phyloP scores from a whole-genome alignment of 1,139 yeast genomes.

The Geotrichum reessii region DNA sequence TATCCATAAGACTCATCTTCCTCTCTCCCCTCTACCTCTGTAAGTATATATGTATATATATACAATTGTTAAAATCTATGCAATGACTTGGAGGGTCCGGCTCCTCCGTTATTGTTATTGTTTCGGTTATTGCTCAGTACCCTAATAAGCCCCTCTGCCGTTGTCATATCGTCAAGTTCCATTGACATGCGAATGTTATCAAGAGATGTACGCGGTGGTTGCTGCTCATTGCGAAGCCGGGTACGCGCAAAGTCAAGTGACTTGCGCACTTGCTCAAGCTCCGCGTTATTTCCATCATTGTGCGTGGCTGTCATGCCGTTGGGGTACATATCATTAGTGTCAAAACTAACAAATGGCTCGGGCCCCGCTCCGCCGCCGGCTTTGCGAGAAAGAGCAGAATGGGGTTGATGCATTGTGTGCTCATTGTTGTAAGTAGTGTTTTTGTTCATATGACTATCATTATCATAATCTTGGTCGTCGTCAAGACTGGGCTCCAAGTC shows the following conservation, averaged over 20 bases:
- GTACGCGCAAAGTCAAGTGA: slow-evolving; percentile 22
- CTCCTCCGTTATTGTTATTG: neutral
- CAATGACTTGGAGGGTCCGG: too few relatives aligned
- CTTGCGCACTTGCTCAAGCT: slow-evolving; percentile 13
- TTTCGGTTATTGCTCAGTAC: slow-evolving; percentile 12
- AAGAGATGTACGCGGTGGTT: slow-evolving; percentile 25
- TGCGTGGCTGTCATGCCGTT: neutral
- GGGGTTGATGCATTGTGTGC: neutral
- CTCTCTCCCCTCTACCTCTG: too few relatives aligned
- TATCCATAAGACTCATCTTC: too few relatives aligned
- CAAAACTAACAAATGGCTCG: slow-evolving; percentile 10
- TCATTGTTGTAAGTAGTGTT: too few relatives aligned
- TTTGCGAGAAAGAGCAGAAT: too few relatives aligned
- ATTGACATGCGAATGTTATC: slow-evolving; percentile 30
- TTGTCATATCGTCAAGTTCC: slow-evolving; percentile 29
- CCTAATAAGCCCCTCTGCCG: slow-evolving; percentile 30
- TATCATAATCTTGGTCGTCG: neutral
- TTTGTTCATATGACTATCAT: neutral
- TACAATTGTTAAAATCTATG: too few relatives aligned
- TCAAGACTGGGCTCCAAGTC: neutral
- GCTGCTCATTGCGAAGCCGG: slow-evolving; percentile 29
- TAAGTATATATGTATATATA: too few relatives aligned
- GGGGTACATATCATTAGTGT: slow-evolving; percentile 13
- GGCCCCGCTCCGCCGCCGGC: neutral
- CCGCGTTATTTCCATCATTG: slow-evolving; percentile 3